phyloP scores from a whole-genome alignment of 352 stramenopile genomes.

The Pythium vanterpoolii region DNA sequence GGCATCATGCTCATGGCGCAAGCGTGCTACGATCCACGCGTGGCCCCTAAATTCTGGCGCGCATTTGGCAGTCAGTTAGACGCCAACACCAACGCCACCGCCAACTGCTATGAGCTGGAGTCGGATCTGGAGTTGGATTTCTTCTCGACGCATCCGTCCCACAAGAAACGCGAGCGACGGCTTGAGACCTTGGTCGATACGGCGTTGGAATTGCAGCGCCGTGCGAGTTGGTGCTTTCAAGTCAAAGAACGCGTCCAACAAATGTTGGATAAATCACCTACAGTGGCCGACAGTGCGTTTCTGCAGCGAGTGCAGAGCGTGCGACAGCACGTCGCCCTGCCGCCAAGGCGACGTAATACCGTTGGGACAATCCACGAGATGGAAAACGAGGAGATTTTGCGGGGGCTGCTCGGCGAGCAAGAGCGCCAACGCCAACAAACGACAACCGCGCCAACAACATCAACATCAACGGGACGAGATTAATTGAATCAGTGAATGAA shows the following conservation, averaged over 20 bases:
- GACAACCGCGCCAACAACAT: background rate
- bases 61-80: constrained; percentile 37
- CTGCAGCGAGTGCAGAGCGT: constrained; percentile 37
- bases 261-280: constrained; percentile 27
- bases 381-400: constrained; percentile 60
- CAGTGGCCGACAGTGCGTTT: constrained; percentile 34
- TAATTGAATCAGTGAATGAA: constrained; percentile 3
- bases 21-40: constrained; percentile 63
- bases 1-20: constrained; percentile 75
- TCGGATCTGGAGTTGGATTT: constrained; percentile 63
- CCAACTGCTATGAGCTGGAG: constrained; percentile 30
- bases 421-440: background rate
- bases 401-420: constrained; percentile 26
- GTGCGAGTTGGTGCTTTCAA: constrained; percentile 51
- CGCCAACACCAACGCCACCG: too few species aligned
- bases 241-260: constrained; percentile 56
- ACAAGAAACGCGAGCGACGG: constrained; percentile 49
- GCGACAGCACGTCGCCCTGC: constrained; percentile 5
- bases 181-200: constrained; percentile 41
- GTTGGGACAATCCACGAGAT: constrained; percentile 50
- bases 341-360: constrained; percentile 32
- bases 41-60: constrained; percentile 45
- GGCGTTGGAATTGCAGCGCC: constrained; percentile 39
- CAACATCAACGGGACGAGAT: background rate
- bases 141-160: constrained; percentile 60